Conservation (phyloP, 2,329 filamentous ascomycete genomes). For the Cadophora luteo-olivacea region DNA sequence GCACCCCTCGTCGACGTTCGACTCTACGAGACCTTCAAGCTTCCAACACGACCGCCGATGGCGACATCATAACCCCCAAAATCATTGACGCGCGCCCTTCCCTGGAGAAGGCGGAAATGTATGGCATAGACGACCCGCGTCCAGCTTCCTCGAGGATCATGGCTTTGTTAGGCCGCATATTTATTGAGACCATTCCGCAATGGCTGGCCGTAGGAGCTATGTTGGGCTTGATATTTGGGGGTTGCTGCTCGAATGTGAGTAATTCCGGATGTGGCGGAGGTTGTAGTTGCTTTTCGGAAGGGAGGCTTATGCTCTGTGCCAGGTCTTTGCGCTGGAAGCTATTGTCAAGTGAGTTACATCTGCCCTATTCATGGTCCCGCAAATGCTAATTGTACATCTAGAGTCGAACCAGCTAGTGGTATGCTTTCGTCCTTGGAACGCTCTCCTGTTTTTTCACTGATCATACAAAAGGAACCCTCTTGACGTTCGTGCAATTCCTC, state of each 20-base stretch:
- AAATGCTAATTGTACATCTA: slow-evolving; percentile 47
- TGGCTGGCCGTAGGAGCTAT: slow-evolving; percentile 72
- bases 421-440: slow-evolving; percentile 41
- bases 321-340: slow-evolving; percentile 96
- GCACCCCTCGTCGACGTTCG: slow-evolving; percentile 52
- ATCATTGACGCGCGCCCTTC: slow-evolving; percentile 61
- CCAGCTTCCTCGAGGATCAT: slow-evolving; percentile 57
- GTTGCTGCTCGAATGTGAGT: slow-evolving; percentile 90
- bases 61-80: slow-evolving; percentile 51
- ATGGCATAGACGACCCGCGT: slow-evolving; percentile 60
- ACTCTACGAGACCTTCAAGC: slow-evolving; percentile 52
- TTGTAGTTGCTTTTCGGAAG: slow-evolving; percentile 16
- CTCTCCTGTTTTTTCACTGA: slow-evolving; percentile 18
- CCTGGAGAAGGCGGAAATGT: slow-evolving; percentile 60
- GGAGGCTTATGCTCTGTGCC: slow-evolving; percentile 44
- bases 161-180: slow-evolving; percentile 58
- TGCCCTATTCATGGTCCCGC: neutral
- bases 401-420: slow-evolving; percentile 86
- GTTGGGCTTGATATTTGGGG: slow-evolving; percentile 89
- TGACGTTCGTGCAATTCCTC: slow-evolving; percentile 89
- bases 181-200: slow-evolving; percentile 64
- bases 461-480: slow-evolving; percentile 69
- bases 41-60: slow-evolving; percentile 48
- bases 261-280: slow-evolving; percentile 19
- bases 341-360: slow-evolving; percentile 81